These are phyloP conservation scores for Silene vulgaris DNA, from an alignment of 179 eudicot species.

Conservation along the genomic window DNA sequence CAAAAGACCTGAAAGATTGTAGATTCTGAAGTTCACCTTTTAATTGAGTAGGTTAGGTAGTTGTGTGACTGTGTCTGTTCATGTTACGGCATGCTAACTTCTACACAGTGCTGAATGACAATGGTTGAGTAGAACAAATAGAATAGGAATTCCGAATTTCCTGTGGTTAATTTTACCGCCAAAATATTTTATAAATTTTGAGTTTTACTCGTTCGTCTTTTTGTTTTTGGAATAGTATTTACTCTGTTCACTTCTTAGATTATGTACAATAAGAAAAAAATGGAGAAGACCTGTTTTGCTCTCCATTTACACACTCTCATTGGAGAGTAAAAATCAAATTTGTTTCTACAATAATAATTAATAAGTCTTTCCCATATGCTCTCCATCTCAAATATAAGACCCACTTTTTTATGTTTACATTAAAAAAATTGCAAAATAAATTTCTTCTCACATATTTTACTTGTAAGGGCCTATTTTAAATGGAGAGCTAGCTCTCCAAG, in stretches of 20 bases:
- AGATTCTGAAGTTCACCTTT: slow-evolving; percentile 4
- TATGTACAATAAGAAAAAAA: too few relatives aligned
- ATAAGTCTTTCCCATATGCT: not conserved
- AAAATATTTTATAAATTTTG: not conserved
- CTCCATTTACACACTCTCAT: too few relatives aligned
- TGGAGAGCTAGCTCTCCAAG: too few relatives aligned
- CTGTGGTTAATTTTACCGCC: not conserved
- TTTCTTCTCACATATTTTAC: too few relatives aligned
- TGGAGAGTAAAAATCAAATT: too few relatives aligned
- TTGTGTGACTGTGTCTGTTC: not conserved
- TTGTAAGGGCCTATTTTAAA: too few relatives aligned
- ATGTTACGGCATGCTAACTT: not conserved
- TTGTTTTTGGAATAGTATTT: not conserved
- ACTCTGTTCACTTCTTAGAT: too few relatives aligned
- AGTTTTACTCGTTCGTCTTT: not conserved
- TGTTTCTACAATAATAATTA: too few relatives aligned
- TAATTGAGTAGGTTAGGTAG: not conserved
- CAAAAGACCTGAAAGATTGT: slow-evolving; percentile 4
- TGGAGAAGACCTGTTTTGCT: too few relatives aligned
- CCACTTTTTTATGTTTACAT: too few relatives aligned
- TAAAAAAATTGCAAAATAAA: too few relatives aligned
- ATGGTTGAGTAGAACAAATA: not conserved
- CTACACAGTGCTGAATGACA: not conserved
- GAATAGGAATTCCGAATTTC: not conserved
- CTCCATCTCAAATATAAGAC: too few relatives aligned